A percentile compares a stretch with the other conserved stretches of the same genome.
Evolutionary conservation across 2,329 filamentous ascomycete species (phyloP).

Genomic region (Aureobasidium subglaciale): DNA sequence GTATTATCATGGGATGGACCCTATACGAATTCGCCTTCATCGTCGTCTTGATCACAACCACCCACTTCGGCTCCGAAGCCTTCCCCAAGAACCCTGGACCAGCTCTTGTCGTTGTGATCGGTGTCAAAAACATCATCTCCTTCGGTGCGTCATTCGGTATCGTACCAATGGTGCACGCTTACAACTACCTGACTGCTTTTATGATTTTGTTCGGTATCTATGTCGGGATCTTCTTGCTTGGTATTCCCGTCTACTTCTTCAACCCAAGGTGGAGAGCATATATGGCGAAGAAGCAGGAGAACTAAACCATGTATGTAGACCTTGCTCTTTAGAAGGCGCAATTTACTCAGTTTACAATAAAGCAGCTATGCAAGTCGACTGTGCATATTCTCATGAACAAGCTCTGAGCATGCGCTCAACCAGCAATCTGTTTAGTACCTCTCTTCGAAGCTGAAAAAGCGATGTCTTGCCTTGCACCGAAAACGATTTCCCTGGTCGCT

Average conservation of each 20-base stretch:
- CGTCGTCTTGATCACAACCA: slow-evolving; percentile 25
- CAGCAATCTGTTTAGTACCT: too few relatives aligned
- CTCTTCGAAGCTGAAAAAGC: too few relatives aligned
- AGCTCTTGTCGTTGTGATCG: slow-evolving; percentile 29
- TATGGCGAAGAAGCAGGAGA: not conserved
- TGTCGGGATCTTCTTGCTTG: slow-evolving; percentile 21
- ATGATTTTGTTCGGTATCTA: slow-evolving; percentile 22
- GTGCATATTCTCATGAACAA: too few relatives aligned
- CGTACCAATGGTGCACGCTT: slow-evolving; percentile 27
- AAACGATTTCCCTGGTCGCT: too few relatives aligned
- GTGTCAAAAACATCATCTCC: slow-evolving; percentile 30
- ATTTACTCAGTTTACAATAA: too few relatives aligned
- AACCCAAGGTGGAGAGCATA: slow-evolving; percentile 17
- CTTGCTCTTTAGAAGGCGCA: too few relatives aligned
- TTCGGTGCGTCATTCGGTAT: slow-evolving; percentile 29
- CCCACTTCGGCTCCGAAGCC: slow-evolving; percentile 27
- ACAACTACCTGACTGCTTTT: slow-evolving; percentile 21
- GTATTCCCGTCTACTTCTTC: slow-evolving; percentile 26
- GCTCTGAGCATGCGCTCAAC: too few relatives aligned
- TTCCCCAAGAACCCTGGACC: slow-evolving; percentile 26
- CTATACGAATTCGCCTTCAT: slow-evolving; percentile 23
- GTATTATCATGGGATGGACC: slow-evolving; percentile 26
- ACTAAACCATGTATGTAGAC: not conserved
- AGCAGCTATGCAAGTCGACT: too few relatives aligned
- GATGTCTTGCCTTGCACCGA: too few relatives aligned